These are phyloP conservation scores for Saccharomycopsis malanga DNA, from an alignment of 805 yeast genomes.

Conservation along the genomic window DNA sequence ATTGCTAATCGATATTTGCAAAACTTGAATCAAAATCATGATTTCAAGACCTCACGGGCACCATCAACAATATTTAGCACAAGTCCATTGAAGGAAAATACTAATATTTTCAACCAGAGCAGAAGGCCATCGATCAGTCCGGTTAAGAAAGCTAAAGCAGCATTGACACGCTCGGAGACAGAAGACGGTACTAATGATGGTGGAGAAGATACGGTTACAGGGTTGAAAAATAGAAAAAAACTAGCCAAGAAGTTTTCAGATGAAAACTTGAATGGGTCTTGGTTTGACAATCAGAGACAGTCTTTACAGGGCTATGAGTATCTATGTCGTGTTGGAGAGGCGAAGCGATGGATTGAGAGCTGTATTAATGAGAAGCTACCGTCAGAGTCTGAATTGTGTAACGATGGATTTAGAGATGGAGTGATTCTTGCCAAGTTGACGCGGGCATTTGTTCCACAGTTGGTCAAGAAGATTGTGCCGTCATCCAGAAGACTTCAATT, in stretches of 20 bases:
- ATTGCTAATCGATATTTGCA: conserved; percentile 14
- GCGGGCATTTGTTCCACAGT: conserved; percentile 59
- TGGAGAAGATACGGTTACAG: conserved; percentile 1
- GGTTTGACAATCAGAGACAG: conserved; percentile 18
- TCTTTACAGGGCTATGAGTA: conserved; percentile 56
- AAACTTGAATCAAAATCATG: background rate
- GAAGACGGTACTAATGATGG: background rate
- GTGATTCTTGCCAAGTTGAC: conserved; percentile 77
- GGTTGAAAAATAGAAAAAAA: conserved; percentile 16
- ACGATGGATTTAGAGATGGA: conserved; percentile 74
- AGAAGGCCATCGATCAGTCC: background rate
- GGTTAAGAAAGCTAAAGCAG: background rate
- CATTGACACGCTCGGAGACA: background rate
- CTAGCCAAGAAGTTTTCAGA: conserved; percentile 10
- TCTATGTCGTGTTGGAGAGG: conserved; percentile 71
- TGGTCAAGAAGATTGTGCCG: conserved; percentile 47
- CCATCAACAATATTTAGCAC: background rate
- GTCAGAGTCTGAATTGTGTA: conserved; percentile 46
- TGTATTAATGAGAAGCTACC: conserved; percentile 53
- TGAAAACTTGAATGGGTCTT: conserved; percentile 12
- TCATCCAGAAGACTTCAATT: conserved; percentile 65
- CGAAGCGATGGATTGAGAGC: conserved; percentile 72
- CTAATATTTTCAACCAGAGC: conserved; percentile 5
- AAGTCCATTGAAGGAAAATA: conserved; percentile 12
- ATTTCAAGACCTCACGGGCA: background rate